Conservation (phyloP, 192 early-diverging fungal genomes). For the Coemansia aciculifera region DNA sequence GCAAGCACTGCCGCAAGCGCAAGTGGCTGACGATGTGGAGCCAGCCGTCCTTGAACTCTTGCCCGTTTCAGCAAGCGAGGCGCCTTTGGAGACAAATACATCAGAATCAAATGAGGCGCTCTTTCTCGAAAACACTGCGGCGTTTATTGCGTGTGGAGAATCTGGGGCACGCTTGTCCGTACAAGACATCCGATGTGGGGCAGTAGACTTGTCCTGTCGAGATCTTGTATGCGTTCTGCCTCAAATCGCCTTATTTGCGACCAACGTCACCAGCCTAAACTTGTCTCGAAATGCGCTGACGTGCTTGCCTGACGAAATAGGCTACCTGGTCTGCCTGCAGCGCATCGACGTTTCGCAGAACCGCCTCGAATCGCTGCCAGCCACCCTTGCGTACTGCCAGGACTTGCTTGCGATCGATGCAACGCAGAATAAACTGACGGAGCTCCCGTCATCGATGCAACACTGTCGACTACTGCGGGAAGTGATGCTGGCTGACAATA, state of each 20-base stretch:
- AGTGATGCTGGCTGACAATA: slow-evolving; percentile 20
- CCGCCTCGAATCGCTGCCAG: slow-evolving; percentile 21
- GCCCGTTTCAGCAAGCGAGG: not conserved
- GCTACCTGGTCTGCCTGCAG: slow-evolving; percentile 32
- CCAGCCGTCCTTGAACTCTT: not conserved
- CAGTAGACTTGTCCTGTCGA: slow-evolving; percentile 24
- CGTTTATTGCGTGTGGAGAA: slow-evolving; percentile 2
- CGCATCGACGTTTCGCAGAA: slow-evolving; percentile 30
- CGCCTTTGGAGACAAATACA: not conserved
- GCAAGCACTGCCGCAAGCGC: not conserved
- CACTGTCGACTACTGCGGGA: slow-evolving; percentile 21
- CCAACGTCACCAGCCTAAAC: slow-evolving; percentile 18
- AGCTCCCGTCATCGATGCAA: slow-evolving; percentile 29
- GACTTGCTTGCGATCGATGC: slow-evolving; percentile 17
- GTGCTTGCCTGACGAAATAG: slow-evolving; percentile 38
- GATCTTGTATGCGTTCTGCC: slow-evolving; percentile 15
- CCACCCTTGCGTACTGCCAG: slow-evolving; percentile 35
- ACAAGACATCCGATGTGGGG: slow-evolving; percentile 15
- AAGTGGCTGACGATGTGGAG: not conserved
- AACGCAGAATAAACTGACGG: slow-evolving; percentile 13
- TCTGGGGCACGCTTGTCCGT: slow-evolving; percentile 12
- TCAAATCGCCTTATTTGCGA: slow-evolving; percentile 17
- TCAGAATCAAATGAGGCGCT: not conserved
- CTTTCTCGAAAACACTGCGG: not conserved
- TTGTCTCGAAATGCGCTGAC: slow-evolving; percentile 30